These are phyloP conservation scores for Paecilomyces niveus DNA, from an alignment of 2,329 filamentous ascomycete species.

Conservation along the genomic window DNA sequence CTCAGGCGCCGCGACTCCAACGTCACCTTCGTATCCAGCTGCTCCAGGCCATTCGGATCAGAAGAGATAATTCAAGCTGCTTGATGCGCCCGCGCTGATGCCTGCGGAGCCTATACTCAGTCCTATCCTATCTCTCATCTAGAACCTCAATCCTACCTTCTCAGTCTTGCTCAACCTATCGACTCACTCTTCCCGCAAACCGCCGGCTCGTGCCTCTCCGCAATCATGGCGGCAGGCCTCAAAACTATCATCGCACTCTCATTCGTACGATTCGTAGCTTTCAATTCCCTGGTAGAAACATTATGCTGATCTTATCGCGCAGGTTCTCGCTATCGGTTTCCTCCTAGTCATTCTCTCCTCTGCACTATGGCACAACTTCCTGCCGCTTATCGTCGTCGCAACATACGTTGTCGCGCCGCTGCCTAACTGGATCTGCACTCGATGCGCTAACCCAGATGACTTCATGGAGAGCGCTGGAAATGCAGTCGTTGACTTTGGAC, in stretches of 20 bases:
- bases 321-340: conserved; percentile 95
- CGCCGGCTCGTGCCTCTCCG: conserved; percentile 3
- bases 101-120: not conserved
- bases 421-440: conserved; percentile 91
- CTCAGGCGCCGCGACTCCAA: conserved; percentile 1
- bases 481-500: conserved; percentile 83
- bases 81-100: not conserved
- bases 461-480: conserved; percentile 82
- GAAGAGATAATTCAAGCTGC: not conserved
- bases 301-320: conserved; percentile 1
- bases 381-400: conserved; percentile 87
- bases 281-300: not conserved
- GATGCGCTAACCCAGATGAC: conserved; percentile 87
- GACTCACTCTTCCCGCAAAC: not conserved
- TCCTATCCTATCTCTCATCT: not conserved
- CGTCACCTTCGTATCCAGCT: not conserved
- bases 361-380: conserved; percentile 90
- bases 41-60: too few species aligned
- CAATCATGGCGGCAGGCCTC: conserved; percentile 68
- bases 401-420: conserved; percentile 91
- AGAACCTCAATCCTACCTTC: not conserved
- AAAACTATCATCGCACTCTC: conserved; percentile 99
- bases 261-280: conserved; percentile 58
- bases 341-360: conserved; percentile 97
- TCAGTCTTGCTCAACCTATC: not conserved